phyloP scores from a whole-genome alignment of 225 moss, liverwort and hornwort genomes.

The Asterella californica region DNA sequence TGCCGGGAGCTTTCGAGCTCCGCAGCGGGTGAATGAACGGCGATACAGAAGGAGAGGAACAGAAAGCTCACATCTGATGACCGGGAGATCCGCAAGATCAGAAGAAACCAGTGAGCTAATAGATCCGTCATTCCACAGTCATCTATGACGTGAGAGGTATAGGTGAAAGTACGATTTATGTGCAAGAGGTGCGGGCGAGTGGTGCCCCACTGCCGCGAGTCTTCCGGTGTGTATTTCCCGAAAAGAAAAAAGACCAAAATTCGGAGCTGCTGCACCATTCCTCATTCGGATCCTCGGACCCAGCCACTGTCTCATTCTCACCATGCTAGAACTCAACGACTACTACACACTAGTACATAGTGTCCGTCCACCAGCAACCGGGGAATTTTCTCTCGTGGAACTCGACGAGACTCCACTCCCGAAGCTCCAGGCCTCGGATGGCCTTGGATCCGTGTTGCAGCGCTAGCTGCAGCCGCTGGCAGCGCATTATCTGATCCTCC shows the following conservation, averaged over 20 bases:
- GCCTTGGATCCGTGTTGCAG: neutral
- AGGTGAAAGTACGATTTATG: neutral
- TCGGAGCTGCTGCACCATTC: neutral
- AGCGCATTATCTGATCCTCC: slow-evolving; percentile 7
- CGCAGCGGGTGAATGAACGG: neutral
- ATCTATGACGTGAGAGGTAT: neutral
- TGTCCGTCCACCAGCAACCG: neutral
- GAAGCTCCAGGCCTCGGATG: neutral
- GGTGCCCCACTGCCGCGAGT: neutral
- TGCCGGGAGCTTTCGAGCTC: neutral
- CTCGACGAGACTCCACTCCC: neutral
- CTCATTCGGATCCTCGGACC: neutral
- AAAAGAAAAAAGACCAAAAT: neutral
- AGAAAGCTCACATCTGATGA: neutral
- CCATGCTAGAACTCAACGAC: neutral
- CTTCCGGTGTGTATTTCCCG: neutral
- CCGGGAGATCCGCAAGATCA: neutral
- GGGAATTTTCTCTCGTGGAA: neutral
- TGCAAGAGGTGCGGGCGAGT: slow-evolving; percentile 2
- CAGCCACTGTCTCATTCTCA: neutral
- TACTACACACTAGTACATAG: neutral
- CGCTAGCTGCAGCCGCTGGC: neutral
- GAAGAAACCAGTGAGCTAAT: neutral
- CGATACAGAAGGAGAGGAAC: neutral
- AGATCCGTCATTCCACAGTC: neutral